These are phyloP conservation scores for Lecanicillium sp. DNA, from an alignment of 2,329 filamentous ascomycete genomes.

Conservation along the genomic window DNA sequence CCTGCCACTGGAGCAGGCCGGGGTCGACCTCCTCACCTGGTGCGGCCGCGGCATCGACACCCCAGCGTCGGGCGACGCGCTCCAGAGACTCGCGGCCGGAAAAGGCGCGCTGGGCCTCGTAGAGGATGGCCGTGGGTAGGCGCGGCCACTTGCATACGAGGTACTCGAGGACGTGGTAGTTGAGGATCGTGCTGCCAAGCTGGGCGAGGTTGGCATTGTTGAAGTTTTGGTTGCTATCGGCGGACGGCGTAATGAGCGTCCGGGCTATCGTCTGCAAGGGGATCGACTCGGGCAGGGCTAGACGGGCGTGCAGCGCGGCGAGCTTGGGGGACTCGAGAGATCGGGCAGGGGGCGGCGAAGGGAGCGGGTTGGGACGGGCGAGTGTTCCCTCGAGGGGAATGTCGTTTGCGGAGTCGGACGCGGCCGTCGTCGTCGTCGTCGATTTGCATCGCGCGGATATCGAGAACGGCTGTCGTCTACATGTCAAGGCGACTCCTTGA, in stretches of 20 bases:
- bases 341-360: slow-evolving; percentile 64
- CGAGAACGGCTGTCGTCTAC: slow-evolving; percentile 22
- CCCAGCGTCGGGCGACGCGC: slow-evolving; percentile 77
- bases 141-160: slow-evolving; percentile 86
- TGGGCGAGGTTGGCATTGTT: slow-evolving; percentile 84
- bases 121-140: slow-evolving; percentile 81
- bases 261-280: slow-evolving; percentile 82
- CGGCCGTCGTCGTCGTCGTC: slow-evolving; percentile 21
- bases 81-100: slow-evolving; percentile 69
- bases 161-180: slow-evolving; percentile 84
- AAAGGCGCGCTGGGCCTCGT: slow-evolving; percentile 79
- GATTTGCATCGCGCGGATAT: slow-evolving; percentile 28
- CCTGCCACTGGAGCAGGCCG: slow-evolving; percentile 76
- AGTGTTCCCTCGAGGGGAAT: slow-evolving; percentile 16
- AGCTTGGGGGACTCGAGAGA: slow-evolving; percentile 78
- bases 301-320: slow-evolving; percentile 82
- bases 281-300: slow-evolving; percentile 73
- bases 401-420: slow-evolving; percentile 20
- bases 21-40: slow-evolving; percentile 90
- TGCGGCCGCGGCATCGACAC: slow-evolving; percentile 78
- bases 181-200: slow-evolving; percentile 75
- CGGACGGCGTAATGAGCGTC: slow-evolving; percentile 77
- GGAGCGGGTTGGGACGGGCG: slow-evolving; percentile 36
- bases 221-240: slow-evolving; percentile 71
- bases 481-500: slow-evolving; percentile 19